Base-by-base conservation (phyloP, 2,329 filamentous ascomycete species). In the Lasiodiplodia citricola region DNA sequence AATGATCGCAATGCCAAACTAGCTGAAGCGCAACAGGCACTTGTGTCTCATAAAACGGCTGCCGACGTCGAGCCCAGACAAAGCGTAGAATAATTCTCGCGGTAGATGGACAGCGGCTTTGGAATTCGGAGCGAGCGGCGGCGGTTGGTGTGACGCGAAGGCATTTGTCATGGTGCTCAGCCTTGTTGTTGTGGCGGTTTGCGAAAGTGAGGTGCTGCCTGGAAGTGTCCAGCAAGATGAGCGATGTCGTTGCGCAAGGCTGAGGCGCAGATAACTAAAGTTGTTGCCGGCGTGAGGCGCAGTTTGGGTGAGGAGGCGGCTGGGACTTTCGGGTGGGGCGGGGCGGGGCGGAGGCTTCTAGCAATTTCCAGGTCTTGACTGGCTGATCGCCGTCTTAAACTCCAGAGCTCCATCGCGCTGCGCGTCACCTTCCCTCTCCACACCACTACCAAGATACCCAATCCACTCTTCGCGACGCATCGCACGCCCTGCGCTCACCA, bases 401-500 rank as follows among this genome's bases (percentile, higher is more conserved):
- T 31, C 51, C 63, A 56, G 25, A 66, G 63, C 50, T 55, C 37
- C 52, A 55, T 41, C 31, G 44, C 41, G 28, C 60, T 63, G 60
- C 47, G 47, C 60, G 60, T 52, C 60, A 38, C 60, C 28, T 41
- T 21, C 18, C n/a, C 51, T 35, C 63, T 41, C 62, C 31, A n/a
- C 62, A 25, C 31, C 13, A n/a, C 47, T 4, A 13, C 51, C 21
- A n/a, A 44, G 35, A 56, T 66, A 47, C 63, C 63, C 47, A 6
- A 16, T 10, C 35, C 63, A 41, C 52, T 21, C 23, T 35, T 16
- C 13, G 10, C 14, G 21, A 35, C 37, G 14, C 35, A 28, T 31
- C 35, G 18, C 50, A 28, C 18, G 25, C 31, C 23, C 52, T 28
- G 50, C 25, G 25, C 41, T 44, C 69, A 83, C 50, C 72, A 91